Conservation (phyloP, 768 basidiomycete genomes). For the Cyclocybe aegerita region DNA sequence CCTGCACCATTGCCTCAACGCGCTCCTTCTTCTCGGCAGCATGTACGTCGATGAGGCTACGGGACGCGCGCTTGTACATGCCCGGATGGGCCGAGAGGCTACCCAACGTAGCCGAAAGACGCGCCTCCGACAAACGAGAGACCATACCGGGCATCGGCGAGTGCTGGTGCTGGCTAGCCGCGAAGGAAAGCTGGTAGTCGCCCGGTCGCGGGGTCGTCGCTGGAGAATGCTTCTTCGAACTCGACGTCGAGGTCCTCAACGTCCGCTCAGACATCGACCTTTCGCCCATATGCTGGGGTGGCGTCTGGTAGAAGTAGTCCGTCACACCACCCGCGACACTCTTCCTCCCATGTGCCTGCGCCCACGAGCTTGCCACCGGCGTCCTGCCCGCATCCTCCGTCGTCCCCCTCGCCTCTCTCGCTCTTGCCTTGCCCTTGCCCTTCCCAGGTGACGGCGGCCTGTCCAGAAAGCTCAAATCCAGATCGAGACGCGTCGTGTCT, state of each 20-base stretch:
- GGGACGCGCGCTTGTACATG: constrained; percentile 60
- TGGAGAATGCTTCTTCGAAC: constrained; percentile 6
- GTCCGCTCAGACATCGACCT: neutral
- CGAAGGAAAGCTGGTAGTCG: neutral
- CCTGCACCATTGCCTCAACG: constrained; percentile 27
- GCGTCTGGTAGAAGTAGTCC: constrained; percentile 7
- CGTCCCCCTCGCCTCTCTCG: constrained; percentile 13
- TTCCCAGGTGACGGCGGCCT: constrained; percentile 2
- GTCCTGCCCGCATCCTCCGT: constrained; percentile 15
- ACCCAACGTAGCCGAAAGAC: neutral
- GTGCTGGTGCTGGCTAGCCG: neutral
- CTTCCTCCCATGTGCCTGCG: neutral
- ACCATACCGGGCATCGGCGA: neutral
- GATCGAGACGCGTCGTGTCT: constrained; percentile 29
- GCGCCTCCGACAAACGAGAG: neutral
- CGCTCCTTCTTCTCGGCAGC: constrained; percentile 29
- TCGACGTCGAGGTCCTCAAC: constrained; percentile 21
- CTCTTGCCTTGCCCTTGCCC: constrained; percentile 4
- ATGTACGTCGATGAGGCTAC: constrained; percentile 62
- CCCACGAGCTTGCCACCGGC: constrained; percentile 6
- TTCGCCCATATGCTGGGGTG: neutral
- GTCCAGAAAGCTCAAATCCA: constrained; percentile 33
- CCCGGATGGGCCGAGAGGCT: constrained; percentile 28
- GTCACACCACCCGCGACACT: neutral
- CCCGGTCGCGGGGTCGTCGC: constrained; percentile 18